Base-by-base conservation (phyloP, 164 flowering plant genomes). In the Berberis thunbergii region DNA sequence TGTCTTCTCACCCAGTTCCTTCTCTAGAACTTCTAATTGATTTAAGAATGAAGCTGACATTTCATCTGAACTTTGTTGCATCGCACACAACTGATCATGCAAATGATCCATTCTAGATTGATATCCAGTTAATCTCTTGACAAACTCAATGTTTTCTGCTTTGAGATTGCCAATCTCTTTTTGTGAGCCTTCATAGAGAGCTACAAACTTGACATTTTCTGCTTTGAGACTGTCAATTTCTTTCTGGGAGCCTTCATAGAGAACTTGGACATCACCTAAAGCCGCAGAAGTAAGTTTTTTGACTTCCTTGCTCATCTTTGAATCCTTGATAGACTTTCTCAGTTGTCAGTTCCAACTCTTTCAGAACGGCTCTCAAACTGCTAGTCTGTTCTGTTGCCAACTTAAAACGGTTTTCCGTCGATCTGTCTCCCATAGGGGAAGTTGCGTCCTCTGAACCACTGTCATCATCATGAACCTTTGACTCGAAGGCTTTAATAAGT, bases 401-500 rank as follows among this genome's bases (percentile, higher is more conserved):
- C 50, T 54, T 49, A 71, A 74, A 81, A 41, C 73, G 73, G 72
- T 83, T 86, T 63, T 49, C 60, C 40, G 61, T 13, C 50, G 76
- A 70, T 50, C 42, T 70, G 69, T 69, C 70, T 60, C 54, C 64
- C 67, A 74, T 83, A 63, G 72, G 55, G 13, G 62, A 49, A 69
- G 56, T 45, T 38, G 41, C 48, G 66, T 79, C 83, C 64, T 73
- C 83, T 39, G 65, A 43, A 45, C 73, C 85, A 52, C 45, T 63
- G n/a, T 82, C 97, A 69, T 86, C 91, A 62, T 62, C 59, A n/a
- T 74, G 80, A 45, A 57, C 75, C 72, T 89, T 86, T 12, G 83
- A 77, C 80, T 94, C 97, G 72, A 87, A 94, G 62, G 96, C 88
- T 73, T 86, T 89, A 75, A 94, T 91, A 67, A 86, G 74, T 75